A percentile compares a stretch with the other conserved stretches of the same genome.
Conservation (phyloP, 169 alveolate genomes). For the Perkinsus marinus region DNA sequence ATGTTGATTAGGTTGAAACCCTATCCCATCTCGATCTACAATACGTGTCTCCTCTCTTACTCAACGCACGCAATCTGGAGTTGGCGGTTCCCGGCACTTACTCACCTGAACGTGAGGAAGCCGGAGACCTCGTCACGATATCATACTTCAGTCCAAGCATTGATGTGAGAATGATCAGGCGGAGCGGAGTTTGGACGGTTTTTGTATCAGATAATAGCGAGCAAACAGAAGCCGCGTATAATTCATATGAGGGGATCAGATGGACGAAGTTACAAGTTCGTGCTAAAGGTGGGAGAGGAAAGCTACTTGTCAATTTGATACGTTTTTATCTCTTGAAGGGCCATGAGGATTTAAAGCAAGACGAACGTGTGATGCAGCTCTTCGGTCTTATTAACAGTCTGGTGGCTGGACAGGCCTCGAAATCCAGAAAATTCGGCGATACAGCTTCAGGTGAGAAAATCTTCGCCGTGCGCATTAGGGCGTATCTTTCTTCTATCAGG, state of each 20-base stretch:
- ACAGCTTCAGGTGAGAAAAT: neutral
- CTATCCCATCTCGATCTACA: conserved; percentile 47
- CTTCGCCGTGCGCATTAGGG: neutral
- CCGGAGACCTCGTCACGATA: neutral
- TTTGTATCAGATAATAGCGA: conserved; percentile 38
- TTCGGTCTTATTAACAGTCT: conserved; percentile 44
- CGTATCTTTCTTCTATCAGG: neutral
- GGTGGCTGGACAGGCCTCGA: conserved; percentile 19
- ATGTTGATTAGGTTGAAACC: conserved; percentile 31
- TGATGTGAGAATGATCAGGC: neutral
- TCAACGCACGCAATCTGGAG: conserved; percentile 48
- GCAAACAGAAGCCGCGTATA: conserved; percentile 73
- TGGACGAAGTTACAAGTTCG: conserved; percentile 61
- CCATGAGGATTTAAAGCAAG: conserved; percentile 66
- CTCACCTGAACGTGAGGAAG: conserved; percentile 25
- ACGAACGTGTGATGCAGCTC: conserved; percentile 69
- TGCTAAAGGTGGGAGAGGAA: conserved; percentile 35
- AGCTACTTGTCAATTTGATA: neutral
- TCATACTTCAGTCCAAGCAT: neutral
- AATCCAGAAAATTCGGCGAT: neutral
- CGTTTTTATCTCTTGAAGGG: conserved; percentile 15
- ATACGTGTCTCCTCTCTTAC: conserved; percentile 58
- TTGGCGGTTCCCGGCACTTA: conserved; percentile 68
- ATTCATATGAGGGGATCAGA: conserved; percentile 66
- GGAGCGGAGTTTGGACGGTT: neutral